Conservation (phyloP, 768 basidiomycete species). For the Roridomyces roridus region DNA sequence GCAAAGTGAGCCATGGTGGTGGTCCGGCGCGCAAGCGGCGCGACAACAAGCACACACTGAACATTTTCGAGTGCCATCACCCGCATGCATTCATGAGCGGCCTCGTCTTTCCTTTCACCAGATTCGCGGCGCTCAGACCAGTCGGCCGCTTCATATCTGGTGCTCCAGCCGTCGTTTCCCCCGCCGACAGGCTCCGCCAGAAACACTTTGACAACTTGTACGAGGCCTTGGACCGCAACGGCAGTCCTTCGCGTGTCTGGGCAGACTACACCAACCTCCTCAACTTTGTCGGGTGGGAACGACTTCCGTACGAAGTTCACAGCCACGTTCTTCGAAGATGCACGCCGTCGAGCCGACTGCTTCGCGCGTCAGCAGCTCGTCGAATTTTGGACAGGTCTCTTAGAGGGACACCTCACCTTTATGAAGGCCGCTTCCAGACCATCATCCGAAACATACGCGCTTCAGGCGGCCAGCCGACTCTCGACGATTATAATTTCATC, state of each 20-base stretch:
- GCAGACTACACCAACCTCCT: slow-evolving; percentile 64
- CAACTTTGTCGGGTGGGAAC: slow-evolving; percentile 49
- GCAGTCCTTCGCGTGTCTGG: slow-evolving; percentile 66
- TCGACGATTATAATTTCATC: slow-evolving; percentile 79
- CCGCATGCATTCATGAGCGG: slow-evolving; percentile 5
- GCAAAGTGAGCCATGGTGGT: slow-evolving; percentile 47
- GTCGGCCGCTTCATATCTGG: slow-evolving; percentile 11
- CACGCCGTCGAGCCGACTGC: slow-evolving; percentile 50
- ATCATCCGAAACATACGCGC: slow-evolving; percentile 75
- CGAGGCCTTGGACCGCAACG: slow-evolving; percentile 22
- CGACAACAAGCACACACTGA: too few relatives aligned
- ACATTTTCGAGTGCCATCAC: neutral
- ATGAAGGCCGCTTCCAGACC: slow-evolving; percentile 71
- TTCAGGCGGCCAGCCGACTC: slow-evolving; percentile 49
- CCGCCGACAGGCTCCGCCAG: slow-evolving; percentile 23
- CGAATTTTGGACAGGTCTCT: slow-evolving; percentile 43
- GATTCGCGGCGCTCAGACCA: slow-evolving; percentile 11
- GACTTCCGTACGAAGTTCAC: slow-evolving; percentile 69
- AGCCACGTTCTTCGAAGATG: slow-evolving; percentile 74
- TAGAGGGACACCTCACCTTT: slow-evolving; percentile 52
- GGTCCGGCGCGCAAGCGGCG: too few relatives aligned
- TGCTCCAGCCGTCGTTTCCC: neutral
- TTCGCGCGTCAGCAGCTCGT: slow-evolving; percentile 52
- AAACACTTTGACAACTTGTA: slow-evolving; percentile 19
- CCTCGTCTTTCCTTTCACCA: slow-evolving; percentile 6